Conservation (phyloP, 2,329 filamentous ascomycete genomes). For the Nakataea oryzae region DNA sequence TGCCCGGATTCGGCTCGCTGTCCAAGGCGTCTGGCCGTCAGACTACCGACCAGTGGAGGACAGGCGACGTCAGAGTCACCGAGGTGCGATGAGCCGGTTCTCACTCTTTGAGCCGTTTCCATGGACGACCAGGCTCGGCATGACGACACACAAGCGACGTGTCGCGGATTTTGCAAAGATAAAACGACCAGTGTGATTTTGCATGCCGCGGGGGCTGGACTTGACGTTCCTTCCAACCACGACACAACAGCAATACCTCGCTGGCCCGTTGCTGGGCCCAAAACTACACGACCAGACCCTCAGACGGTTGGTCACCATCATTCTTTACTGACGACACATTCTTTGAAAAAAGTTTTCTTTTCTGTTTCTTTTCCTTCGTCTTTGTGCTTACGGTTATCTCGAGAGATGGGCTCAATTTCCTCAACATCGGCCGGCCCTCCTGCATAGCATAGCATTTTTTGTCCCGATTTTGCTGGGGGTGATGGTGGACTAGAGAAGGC, state of each 20-base stretch:
- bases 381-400: neutral
- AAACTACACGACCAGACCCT: neutral
- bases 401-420: neutral
- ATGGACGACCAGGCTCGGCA: neutral
- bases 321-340: neutral
- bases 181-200: neutral
- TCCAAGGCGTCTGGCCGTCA: conserved; percentile 20
- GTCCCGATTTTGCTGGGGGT: neutral
- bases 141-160: neutral
- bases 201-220: neutral
- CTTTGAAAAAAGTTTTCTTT: neutral
- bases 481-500: neutral
- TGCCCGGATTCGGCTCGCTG: conserved; percentile 40
- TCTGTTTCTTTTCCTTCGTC: neutral
- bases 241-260: neutral
- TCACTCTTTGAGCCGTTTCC: neutral
- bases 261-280: neutral
- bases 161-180: neutral
- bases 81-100: conserved; percentile 8
- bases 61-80: conserved; percentile 12
- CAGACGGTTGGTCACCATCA: neutral
- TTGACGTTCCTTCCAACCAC: neutral
- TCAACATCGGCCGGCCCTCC: neutral
- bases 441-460: neutral
- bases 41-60: conserved; percentile 27